Conservation (phyloP, 208 protist genomes). For the Trypanosoma vivax region DNA sequence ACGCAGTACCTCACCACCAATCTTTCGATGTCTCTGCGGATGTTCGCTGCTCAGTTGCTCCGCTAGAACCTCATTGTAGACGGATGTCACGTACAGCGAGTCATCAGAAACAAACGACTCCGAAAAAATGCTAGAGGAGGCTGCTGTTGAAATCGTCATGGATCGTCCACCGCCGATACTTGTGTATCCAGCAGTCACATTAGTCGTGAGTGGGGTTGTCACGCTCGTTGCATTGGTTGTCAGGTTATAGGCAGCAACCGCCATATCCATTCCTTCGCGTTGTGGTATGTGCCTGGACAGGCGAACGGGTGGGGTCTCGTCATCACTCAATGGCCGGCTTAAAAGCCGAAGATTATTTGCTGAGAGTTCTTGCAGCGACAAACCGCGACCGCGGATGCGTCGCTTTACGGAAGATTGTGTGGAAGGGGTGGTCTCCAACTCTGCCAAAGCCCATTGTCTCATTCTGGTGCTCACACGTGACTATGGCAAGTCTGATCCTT, state of each 20-base stretch:
- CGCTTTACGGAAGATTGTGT: constrained; percentile 4
- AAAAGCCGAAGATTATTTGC: constrained; percentile 14
- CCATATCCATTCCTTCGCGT: constrained; percentile 74
- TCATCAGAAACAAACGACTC: constrained; percentile 82
- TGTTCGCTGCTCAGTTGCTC: constrained; percentile 44
- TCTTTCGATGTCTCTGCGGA: constrained; percentile 15
- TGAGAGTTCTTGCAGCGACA: constrained; percentile 16
- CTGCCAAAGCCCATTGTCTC: constrained; percentile 18
- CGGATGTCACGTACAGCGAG: constrained; percentile 69
- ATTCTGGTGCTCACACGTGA: not conserved
- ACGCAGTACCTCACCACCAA: constrained; percentile 22
- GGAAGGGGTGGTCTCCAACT: constrained; percentile 13
- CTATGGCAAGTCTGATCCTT: not conserved
- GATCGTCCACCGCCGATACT: constrained; percentile 1
- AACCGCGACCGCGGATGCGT: not conserved
- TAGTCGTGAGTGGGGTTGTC: not conserved
- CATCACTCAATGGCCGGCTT: constrained; percentile 20
- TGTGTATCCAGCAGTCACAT: not conserved
- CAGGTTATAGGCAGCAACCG: constrained; percentile 72
- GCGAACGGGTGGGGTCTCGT: constrained; percentile 38
- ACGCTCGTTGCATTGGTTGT: no score
- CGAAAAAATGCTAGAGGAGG: constrained; percentile 41
- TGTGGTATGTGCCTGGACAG: constrained; percentile 83
- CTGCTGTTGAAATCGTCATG: constrained; percentile 7
- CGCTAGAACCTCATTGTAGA: constrained; percentile 83